These are phyloP conservation scores for Spathaspora girioi DNA, from an alignment of 805 yeast species.

Conservation along the genomic window DNA sequence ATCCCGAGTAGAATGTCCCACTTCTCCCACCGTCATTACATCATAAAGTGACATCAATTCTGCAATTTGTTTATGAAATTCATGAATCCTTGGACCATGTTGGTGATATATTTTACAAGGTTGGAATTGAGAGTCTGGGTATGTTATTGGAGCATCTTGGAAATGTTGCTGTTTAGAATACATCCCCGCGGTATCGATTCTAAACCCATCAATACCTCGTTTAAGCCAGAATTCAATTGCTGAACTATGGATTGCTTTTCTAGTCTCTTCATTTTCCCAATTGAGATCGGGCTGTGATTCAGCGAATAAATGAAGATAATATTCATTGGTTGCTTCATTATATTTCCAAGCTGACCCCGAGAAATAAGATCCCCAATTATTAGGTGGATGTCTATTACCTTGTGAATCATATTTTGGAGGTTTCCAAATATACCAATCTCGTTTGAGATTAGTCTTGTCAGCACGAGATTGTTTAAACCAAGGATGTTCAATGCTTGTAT, in stretches of 20 bases:
- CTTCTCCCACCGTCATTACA: conserved; percentile 57
- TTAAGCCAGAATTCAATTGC: conserved; percentile 54
- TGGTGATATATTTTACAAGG: conserved; percentile 27
- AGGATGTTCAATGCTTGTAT: conserved; percentile 50
- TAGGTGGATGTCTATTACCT: conserved; percentile 54
- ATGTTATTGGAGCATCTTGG: conserved; percentile 47
- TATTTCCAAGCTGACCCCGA: conserved; percentile 56
- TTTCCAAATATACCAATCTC: conserved; percentile 63
- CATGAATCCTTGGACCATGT: conserved; percentile 56
- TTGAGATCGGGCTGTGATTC: conserved; percentile 56
- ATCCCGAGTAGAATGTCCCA: conserved; percentile 40
- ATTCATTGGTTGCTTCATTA: conserved; percentile 52
- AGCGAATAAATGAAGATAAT: conserved; percentile 53
- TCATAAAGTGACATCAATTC: conserved; percentile 42
- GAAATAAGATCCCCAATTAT: conserved; percentile 53
- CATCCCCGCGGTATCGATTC: conserved; percentile 54
- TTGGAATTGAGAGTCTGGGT: conserved; percentile 40
- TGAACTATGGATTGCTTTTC: conserved; percentile 39
- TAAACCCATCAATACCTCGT: conserved; percentile 56
- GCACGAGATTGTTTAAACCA: conserved; percentile 58
- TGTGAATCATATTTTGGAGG: conserved; percentile 42
- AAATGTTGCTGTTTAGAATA: conserved; percentile 45
- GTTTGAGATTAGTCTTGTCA: conserved; percentile 48
- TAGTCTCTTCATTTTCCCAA: conserved; percentile 49
- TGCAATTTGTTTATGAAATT: conserved; percentile 52